Evolutionary conservation across 1,284 basidiomycete genomes (phyloP), one percentile per base, ranked within the genome.

Genomic region (Inonotus obliquus): DNA sequence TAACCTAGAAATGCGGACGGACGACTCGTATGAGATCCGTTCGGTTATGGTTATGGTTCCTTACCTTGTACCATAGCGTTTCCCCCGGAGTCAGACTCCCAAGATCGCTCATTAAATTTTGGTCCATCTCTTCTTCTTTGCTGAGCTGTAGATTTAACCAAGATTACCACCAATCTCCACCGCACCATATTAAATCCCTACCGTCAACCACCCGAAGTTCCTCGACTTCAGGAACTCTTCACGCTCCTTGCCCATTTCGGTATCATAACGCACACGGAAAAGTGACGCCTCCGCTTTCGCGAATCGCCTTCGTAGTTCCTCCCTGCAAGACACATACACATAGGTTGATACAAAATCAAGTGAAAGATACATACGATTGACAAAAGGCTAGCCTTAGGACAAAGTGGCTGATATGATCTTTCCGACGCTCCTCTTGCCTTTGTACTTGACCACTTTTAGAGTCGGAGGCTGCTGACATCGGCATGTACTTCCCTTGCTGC

Each of bases 311-410:
- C 96, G 81, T 39, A 99, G 79, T 63, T 99, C 97, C 67, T 98
- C 96, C 52, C 94, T 97, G 65, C 11, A 44, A 44, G 41, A 44
- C n/a, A 7, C 9, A 14, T 17, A 6, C 7, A n/a, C 17, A 44
- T 7, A 2, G 13, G 41, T 17, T 6, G 5, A 44, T 9, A 44
- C 41, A 44, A 14, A 17, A 44, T 44, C n/a, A 56, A 39, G 60
- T 13, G 64, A 57, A 32, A 37, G 45, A 10, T 10, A 85, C 93
- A 73, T 74, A 97, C 95, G 92, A 94, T 61, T 94, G 86, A 75
- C 95, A 97, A 74, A 99, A 99, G 1, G 97, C 96, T 44, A 99
- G 80, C 49, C 97, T 80, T 63, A 99, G 80, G 2, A 99, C 94
- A 76, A 95, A 99, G 77, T 99, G 97, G 19, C 94, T 89, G 35